Evolutionary conservation across 495 filamentous ascomycete genomes (phyloP).

Genomic region (Trichoderma virens): DNA sequence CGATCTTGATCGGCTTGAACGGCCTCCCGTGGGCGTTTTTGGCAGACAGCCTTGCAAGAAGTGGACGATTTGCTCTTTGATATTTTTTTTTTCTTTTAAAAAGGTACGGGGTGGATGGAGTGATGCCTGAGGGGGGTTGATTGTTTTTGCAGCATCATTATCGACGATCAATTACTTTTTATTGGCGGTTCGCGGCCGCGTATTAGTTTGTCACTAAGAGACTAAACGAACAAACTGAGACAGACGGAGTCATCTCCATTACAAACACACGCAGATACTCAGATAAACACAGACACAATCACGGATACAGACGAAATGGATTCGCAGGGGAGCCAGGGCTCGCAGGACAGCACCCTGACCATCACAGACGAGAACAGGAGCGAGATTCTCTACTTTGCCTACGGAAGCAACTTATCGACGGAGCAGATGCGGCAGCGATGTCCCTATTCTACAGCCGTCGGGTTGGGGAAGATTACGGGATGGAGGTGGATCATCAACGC

Average conservation of each 20-base stretch:
- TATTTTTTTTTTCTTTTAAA: no score
- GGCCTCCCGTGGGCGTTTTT: background rate
- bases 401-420: slow-evolving; percentile 35
- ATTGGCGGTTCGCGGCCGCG: no score
- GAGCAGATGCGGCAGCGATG: slow-evolving; percentile 34
- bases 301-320: background rate
- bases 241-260: no score
- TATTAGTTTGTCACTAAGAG: no score
- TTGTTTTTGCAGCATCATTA: no score
- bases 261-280: background rate
- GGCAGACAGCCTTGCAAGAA: no score
- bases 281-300: background rate
- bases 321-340: background rate
- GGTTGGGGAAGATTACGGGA: slow-evolving; percentile 27
- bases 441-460: slow-evolving; percentile 25
- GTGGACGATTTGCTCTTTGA: no score
- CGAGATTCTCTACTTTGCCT: slow-evolving; percentile 30
- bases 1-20: background rate
- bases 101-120: no score
- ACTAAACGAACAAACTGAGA: no score
- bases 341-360: slow-evolving; percentile 10
- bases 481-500: slow-evolving; percentile 38
- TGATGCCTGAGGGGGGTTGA: no score
- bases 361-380: background rate
- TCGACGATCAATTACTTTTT: no score